A percentile compares a stretch with the other conserved stretches of the same genome.
Evolutionary conservation across 371 early-diverging fungal species (phyloP).

Genomic region (Mucor indicus): DNA sequence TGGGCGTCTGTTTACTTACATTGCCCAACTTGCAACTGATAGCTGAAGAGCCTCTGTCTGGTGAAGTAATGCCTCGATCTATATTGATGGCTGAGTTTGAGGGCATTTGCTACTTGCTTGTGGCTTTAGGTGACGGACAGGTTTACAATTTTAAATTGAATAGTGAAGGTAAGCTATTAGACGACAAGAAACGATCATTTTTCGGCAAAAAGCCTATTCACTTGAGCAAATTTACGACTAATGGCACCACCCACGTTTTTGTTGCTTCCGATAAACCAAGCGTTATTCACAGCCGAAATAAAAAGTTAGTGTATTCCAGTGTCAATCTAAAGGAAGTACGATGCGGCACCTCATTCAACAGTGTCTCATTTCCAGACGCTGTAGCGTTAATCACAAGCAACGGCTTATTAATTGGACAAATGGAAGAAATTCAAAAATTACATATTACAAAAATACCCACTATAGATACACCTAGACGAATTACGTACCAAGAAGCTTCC

Average conservation of each 20-base stretch:
- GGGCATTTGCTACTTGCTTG: constrained; percentile 68
- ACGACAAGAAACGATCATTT: constrained; percentile 65
- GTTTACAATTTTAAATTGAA: constrained; percentile 70
- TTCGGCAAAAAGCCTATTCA: constrained; percentile 78
- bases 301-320: constrained; percentile 79
- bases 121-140: constrained; percentile 85
- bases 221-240: constrained; percentile 63
- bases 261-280: constrained; percentile 87
- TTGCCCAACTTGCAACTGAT: constrained; percentile 57
- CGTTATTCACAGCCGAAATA: constrained; percentile 71
- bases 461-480: constrained; percentile 71
- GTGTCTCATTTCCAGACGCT: constrained; percentile 57
- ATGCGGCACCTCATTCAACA: constrained; percentile 69
- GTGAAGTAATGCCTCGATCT: constrained; percentile 74
- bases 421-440: constrained; percentile 87
- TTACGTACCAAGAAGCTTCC: constrained; percentile 61
- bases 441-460: constrained; percentile 79
- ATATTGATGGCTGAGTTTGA: constrained; percentile 75
- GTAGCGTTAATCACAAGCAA: constrained; percentile 70
- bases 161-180: constrained; percentile 35
- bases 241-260: constrained; percentile 73
- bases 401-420: constrained; percentile 70
- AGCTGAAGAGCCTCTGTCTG: constrained; percentile 49
- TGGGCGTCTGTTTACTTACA: constrained; percentile 59
- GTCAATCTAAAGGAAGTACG: constrained; percentile 80